Base-by-base conservation (phyloP, 1,284 basidiomycete genomes). In the Termitomyces sp. region DNA sequence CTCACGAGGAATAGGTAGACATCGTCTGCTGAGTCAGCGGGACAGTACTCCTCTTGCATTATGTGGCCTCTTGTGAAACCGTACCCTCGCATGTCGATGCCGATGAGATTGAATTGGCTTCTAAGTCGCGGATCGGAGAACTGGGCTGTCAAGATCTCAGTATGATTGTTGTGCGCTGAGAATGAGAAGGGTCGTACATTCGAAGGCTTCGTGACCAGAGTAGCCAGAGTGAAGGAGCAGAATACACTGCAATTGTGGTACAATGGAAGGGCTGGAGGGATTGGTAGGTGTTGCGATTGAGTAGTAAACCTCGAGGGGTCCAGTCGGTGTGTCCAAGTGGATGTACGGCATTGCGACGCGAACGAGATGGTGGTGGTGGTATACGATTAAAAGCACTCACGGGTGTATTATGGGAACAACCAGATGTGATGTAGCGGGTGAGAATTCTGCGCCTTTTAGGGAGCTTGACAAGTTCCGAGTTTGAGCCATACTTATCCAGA, bases 91-190 rank as follows among this genome's bases (percentile, higher is more conserved):
- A 60, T 59, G 50, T 62, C 61, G 26, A 62, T 43, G 9, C 55
- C 61, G 21, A 62, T 62, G 19, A 62, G 57, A 49, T 62, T 62
- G 55, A 61, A 62, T 9, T 49, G 57, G 24, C 46, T 24, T 45
- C 60, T 47, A 4, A 62, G 60, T 30, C 40, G 52, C 9, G 61
- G 54, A 49, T 62, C 61, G 16, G 39, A 55, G 46, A 59, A 62
- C 37, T 62, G 61, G 7, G 48, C 61, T 62, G 50, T 37, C 7
- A 10, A 35, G 24, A 8, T 16, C n/a, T 53, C 35, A 53, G 19
- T 26, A 7, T 26, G 2, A 18, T 26, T 21, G 31, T 11, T 43
- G 19, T 6, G 11, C 1, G 11, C 11, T 13, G 34, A 39, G 30
- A 7, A 28, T 26, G 5, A 24, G 18, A 44, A 2, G 19, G 19